Evolutionary conservation across 2,329 filamentous ascomycete species (phyloP).

Genomic region (Alternaria rosae): DNA sequence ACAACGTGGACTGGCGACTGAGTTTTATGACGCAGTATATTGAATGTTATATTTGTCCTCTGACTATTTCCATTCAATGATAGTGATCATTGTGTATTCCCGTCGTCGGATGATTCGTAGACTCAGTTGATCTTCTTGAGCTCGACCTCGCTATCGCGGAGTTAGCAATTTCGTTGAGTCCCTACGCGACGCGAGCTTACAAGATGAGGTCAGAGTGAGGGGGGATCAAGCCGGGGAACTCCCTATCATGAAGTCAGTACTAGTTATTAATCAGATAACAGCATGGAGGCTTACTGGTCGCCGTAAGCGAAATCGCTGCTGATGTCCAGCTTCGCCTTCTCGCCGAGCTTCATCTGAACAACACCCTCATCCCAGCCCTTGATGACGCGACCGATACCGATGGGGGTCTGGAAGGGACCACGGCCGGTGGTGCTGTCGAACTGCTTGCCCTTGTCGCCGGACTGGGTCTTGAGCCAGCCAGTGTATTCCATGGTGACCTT

Average conservation of each 20-base stretch:
- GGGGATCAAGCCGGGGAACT: constrained; percentile 80
- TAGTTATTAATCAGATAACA: neutral
- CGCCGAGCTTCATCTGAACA: constrained; percentile 82
- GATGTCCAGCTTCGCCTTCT: constrained; percentile 86
- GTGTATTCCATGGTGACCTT: constrained; percentile 44
- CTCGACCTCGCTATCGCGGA: constrained; percentile 37
- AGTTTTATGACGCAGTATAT: neutral
- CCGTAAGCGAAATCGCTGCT: constrained; percentile 64
- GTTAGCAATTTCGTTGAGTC: constrained; percentile 8
- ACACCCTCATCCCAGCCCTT: constrained; percentile 71
- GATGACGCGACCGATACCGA: constrained; percentile 86
- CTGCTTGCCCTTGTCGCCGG: constrained; percentile 41
- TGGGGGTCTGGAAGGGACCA: constrained; percentile 75
- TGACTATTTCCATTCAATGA: neutral
- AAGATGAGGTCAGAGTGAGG: constrained; percentile 78
- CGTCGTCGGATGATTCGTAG: neutral
- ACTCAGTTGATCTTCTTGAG: constrained; percentile 45
- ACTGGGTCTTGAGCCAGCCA: constrained; percentile 37
- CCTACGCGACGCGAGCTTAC: constrained; percentile 62
- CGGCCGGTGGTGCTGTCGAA: constrained; percentile 86
- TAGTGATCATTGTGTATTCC: neutral
- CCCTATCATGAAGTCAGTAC: constrained; percentile 57
- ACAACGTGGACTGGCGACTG: neutral
- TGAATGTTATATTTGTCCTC: neutral
- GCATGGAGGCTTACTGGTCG: constrained; percentile 19